Evolutionary conservation across 805 yeast genomes (phyloP).

Genomic region (Kazachstania taianensis): DNA sequence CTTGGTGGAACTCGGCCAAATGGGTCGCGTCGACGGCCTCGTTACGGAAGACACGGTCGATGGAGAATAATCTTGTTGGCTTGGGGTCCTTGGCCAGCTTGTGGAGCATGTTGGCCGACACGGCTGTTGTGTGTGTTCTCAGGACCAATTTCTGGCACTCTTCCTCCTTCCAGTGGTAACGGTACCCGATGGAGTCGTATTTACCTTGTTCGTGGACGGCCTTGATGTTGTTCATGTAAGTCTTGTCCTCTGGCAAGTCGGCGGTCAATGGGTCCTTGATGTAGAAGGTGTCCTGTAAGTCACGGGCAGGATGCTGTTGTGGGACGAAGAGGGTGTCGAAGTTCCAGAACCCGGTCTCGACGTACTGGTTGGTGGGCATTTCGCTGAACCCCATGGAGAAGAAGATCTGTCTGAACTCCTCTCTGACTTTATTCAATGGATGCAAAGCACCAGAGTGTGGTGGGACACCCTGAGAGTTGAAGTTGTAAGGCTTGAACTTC

Average conservation of each 20-base stretch:
- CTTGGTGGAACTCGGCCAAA: conserved; percentile 98
- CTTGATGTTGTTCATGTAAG: conserved; percentile 68
- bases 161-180: conserved; percentile 92
- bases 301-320: conserved; percentile 99
- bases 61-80: conserved; percentile 87
- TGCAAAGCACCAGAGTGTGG: conserved; percentile 90
- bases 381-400: conserved; percentile 97
- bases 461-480: conserved; percentile 84
- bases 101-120: conserved; percentile 81
- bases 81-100: conserved; percentile 78
- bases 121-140: conserved; percentile 96
- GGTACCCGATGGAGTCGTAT: conserved; percentile 92
- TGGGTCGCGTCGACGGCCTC: conserved; percentile 99
- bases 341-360: conserved; percentile 98
- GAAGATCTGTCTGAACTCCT: conserved; percentile 95
- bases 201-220: conserved; percentile 84
- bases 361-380: conserved; percentile 98
- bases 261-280: conserved; percentile 85
- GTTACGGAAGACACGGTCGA: conserved; percentile 97
- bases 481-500: conserved; percentile 89
- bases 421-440: conserved; percentile 92
- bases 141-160: conserved; percentile 87
- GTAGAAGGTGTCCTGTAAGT: conserved; percentile 96
- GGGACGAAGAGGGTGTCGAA: conserved; percentile 95
- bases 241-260: conserved; percentile 69